Evolutionary conservation across 495 filamentous ascomycete species (phyloP).

Genomic region (Amphirosellinia nigrospora): DNA sequence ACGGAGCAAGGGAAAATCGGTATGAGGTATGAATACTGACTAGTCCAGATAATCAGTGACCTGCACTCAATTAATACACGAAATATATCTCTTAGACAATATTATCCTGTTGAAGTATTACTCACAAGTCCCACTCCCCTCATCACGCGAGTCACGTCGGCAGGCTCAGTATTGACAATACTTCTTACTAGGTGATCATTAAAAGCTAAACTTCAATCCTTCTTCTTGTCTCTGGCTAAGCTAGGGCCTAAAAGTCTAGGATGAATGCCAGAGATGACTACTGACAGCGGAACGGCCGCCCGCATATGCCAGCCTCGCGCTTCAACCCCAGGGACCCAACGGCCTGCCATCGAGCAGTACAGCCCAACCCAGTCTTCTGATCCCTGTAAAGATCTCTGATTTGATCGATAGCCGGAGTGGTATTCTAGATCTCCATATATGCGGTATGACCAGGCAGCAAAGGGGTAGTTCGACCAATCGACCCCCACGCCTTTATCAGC

Average conservation of each 20-base stretch:
- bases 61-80: background rate
- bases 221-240: background rate
- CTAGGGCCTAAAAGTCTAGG: background rate
- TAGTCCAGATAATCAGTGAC: background rate
- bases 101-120: background rate
- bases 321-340: constrained; percentile 26
- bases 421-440: constrained; percentile 23
- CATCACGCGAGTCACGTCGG: background rate
- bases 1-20: background rate
- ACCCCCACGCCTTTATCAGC: background rate
- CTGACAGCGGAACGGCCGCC: constrained; percentile 14
- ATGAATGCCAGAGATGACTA: background rate
- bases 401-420: constrained; percentile 28
- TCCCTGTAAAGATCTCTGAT: constrained; percentile 22
- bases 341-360: constrained; percentile 22
- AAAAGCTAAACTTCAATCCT: background rate
- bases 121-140: background rate
- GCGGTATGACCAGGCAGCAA: constrained; percentile 14
- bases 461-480: constrained; percentile 13
- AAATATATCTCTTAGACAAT: background rate
- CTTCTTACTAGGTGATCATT: background rate
- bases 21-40: background rate
- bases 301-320: constrained; percentile 27
- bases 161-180: background rate
- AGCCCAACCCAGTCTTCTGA: constrained; percentile 22